A percentile compares a stretch with the other conserved stretches of the same genome.
phyloP scores from a whole-genome alignment of 116 monocot genomes.

The Posidonia oceanica region DNA sequence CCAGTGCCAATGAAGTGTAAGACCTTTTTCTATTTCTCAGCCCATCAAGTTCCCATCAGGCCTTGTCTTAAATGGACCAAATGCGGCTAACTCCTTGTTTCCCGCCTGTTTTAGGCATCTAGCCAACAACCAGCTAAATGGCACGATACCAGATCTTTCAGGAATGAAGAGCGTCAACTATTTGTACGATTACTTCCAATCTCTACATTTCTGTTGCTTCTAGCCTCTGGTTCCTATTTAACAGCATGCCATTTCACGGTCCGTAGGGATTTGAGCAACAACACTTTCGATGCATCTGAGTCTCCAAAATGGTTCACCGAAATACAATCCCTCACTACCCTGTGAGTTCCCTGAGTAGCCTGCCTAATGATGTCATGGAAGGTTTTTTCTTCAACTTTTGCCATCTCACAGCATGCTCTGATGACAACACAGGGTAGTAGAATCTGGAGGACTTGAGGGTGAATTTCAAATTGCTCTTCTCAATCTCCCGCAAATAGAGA shows the following conservation, averaged over 20 bases:
- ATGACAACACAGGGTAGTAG: constrained; percentile 3
- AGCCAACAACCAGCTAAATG: constrained; percentile 61
- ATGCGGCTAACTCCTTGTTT: not conserved
- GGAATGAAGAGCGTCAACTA: constrained; percentile 49
- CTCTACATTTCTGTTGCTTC: not conserved
- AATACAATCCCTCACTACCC: constrained; percentile 35
- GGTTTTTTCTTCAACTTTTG: not conserved
- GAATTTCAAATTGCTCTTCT: constrained; percentile 23
- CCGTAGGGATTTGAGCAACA: constrained; percentile 86
- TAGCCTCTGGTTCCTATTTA: not conserved
- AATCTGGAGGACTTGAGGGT: constrained; percentile 1
- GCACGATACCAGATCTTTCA: constrained; percentile 59
- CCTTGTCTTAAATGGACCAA: not conserved
- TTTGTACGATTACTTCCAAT: constrained; percentile 38
- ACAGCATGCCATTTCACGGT: not conserved
- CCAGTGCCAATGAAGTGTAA: constrained; percentile 62
- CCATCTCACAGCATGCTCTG: not conserved
- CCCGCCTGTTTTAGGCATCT: constrained; percentile 39
- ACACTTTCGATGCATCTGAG: constrained; percentile 54
- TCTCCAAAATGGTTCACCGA: constrained; percentile 66
- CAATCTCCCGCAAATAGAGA: constrained; percentile 43
- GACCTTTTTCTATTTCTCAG: constrained; percentile 5
- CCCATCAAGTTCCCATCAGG: too few relatives aligned
- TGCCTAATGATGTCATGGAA: too few relatives aligned
- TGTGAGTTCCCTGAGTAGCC: constrained; percentile 37